A percentile compares a stretch with the other conserved stretches of the same genome.
These are phyloP conservation scores for Prunus padus DNA, from an alignment of 306 rosid species.

Conservation along the genomic window DNA sequence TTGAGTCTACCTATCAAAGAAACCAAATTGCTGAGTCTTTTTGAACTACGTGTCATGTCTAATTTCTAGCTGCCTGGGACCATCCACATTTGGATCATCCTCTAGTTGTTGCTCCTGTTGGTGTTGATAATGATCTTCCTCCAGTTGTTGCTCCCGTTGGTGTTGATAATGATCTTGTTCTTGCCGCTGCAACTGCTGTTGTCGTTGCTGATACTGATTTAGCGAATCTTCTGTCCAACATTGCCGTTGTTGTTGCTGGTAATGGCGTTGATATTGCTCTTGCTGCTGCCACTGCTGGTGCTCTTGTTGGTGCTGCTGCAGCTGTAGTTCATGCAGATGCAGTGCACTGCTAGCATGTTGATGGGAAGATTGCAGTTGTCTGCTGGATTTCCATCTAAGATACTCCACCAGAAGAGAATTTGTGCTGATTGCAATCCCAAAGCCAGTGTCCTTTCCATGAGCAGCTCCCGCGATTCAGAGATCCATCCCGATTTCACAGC, in stretches of 20 bases:
- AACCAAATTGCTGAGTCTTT: background rate
- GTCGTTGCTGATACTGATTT: constrained; percentile 3
- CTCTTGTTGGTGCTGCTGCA: constrained; percentile 21
- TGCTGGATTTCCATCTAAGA: constrained; percentile 58
- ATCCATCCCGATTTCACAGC: too few species aligned
- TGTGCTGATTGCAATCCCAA: constrained; percentile 66
- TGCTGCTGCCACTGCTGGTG: constrained; percentile 33
- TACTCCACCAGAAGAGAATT: constrained; percentile 60
- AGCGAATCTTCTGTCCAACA: constrained; percentile 5
- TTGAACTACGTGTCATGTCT: background rate
- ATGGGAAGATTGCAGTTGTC: constrained; percentile 43
- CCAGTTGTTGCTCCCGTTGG: constrained; percentile 12
- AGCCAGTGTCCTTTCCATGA: constrained; percentile 31
- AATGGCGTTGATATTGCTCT: constrained; percentile 23
- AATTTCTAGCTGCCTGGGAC: constrained; percentile 13
- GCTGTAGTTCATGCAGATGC: constrained; percentile 30
- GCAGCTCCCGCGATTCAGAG: too few species aligned
- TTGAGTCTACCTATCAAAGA: constrained; percentile 7
- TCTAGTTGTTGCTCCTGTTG: too few species aligned
- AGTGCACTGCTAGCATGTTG: constrained; percentile 25
- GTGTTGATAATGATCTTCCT: too few species aligned
- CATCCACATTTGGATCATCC: constrained; percentile 3
- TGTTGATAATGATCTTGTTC: background rate
- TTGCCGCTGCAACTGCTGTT: constrained; percentile 11
- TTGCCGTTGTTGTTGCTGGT: constrained; percentile 24